phyloP scores from a whole-genome alignment of 2,329 filamentous ascomycete genomes.

The Scedosporium boydii region DNA sequence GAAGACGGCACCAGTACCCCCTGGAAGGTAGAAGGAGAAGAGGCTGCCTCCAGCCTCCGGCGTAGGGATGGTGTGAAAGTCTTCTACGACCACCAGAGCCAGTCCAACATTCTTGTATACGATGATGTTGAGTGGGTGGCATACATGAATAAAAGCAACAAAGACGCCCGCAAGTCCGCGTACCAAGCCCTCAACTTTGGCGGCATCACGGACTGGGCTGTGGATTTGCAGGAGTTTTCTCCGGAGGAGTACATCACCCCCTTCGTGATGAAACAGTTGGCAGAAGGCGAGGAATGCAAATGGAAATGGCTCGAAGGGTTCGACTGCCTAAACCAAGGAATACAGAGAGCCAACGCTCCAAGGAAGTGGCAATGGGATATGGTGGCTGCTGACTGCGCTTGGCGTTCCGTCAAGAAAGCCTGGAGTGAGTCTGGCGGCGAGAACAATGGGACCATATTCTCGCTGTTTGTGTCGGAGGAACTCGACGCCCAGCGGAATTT shows the following conservation, averaged over 20 bases:
- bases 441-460: neutral
- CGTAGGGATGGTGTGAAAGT: too few species aligned
- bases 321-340: neutral
- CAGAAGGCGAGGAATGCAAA: neutral
- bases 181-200: too few species aligned
- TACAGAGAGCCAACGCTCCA: neutral
- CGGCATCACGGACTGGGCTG: too few species aligned
- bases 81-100: neutral
- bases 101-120: constrained; percentile 14
- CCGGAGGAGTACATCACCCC: neutral
- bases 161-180: constrained; percentile 7
- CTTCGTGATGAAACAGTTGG: neutral
- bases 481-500: neutral
- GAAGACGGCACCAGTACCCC: neutral
- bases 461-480: neutral
- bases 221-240: neutral
- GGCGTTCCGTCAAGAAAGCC: neutral
- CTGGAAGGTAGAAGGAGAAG: neutral
- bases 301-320: neutral
- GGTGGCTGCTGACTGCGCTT: neutral
- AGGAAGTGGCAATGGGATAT: neutral
- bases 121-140: constrained; percentile 14
- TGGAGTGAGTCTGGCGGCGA: neutral
- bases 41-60: too few species aligned
- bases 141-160: constrained; percentile 15